Base-by-base conservation (phyloP, 2,329 filamentous ascomycete species). In the Hortaea sp. region DNA sequence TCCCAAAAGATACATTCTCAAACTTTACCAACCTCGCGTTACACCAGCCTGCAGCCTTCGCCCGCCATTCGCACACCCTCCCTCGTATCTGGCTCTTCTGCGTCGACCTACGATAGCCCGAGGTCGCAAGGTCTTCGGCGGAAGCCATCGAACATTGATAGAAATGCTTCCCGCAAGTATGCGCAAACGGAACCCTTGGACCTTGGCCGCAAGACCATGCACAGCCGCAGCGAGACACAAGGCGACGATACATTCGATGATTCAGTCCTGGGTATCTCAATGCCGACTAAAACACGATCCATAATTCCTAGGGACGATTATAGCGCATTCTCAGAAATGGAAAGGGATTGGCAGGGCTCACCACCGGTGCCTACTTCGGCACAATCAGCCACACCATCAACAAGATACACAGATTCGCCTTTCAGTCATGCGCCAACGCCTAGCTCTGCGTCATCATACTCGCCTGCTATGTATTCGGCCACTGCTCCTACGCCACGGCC, bases 391-490 rank as follows among this genome's bases (percentile, higher is more conserved):
- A 88, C 83, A 48, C 83, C 84, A 34, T 88, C 84, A 4, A 88
- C 85, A 1, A 73, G 81, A 50, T 88, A 84, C 57, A 86, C 83
- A 1, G 84, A 80, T 46, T 88, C 85, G 1, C 79, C 82, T 5
- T 88, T 87, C 64, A 88, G 84, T 59, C 76, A 84, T 51, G 83
- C 85, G 49, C 88, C 84, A 1, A 88, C 85, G 3, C 85, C 85
- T 5, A 88, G 84, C 4, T 88, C 85, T 7, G 81, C 85, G 52
- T 84, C 81, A 6, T 88, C 85, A 1, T 82, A 84, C 56, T 88
- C 84, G 11, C 82, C 85, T 3, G 75, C 78, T 3, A 63, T 82
- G 62, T 50, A 71, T 66, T 50, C 71, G 60, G 54, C 72, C 63
- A 65, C 61, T 39, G 47, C 50, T 47, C 28, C 66, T 69, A 42